phyloP scores from a whole-genome alignment of 805 yeast species.

The Candida railenensis region DNA sequence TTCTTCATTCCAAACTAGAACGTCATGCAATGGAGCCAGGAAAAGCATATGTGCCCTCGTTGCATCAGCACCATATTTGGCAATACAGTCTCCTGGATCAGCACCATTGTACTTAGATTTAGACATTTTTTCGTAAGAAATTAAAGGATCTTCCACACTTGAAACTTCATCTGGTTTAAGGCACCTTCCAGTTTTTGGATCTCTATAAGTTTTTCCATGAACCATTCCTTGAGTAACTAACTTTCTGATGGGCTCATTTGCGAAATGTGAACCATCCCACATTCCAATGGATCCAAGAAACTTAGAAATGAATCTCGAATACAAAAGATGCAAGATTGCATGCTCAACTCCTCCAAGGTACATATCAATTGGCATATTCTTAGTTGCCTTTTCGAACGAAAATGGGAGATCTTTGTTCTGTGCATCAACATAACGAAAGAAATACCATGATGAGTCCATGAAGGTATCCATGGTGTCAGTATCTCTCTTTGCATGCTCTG shows the following conservation, averaged over 20 bases:
- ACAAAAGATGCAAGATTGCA: constrained; percentile 87
- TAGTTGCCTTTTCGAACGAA: constrained; percentile 44
- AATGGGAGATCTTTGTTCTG: constrained; percentile 59
- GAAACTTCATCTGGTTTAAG: constrained; percentile 75
- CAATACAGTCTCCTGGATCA: constrained; percentile 78
- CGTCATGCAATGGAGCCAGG: constrained; percentile 85
- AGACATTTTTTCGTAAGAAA: constrained; percentile 90
- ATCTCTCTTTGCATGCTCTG: constrained; percentile 70
- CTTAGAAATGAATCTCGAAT: constrained; percentile 82
- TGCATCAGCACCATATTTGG: constrained; percentile 85
- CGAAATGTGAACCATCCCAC: constrained; percentile 59
- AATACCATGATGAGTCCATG: constrained; percentile 98
- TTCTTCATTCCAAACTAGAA: constrained; percentile 84
- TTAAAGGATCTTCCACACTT: constrained; percentile 46
- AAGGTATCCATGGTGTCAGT: constrained; percentile 99
- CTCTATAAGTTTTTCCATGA: constrained; percentile 79
- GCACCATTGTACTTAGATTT: constrained; percentile 95
- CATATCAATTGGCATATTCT: constrained; percentile 77
- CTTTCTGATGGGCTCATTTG: constrained; percentile 78
- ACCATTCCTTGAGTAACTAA: constrained; percentile 98
- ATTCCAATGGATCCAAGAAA: constrained; percentile 64
- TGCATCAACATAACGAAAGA: constrained; percentile 78
- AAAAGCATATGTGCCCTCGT: constrained; percentile 90
- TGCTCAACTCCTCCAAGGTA: constrained; percentile 97
- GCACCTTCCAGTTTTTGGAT: constrained; percentile 72